Conservation (phyloP, 192 early-diverging fungal species). For the Gigaspora rosea region DNA sequence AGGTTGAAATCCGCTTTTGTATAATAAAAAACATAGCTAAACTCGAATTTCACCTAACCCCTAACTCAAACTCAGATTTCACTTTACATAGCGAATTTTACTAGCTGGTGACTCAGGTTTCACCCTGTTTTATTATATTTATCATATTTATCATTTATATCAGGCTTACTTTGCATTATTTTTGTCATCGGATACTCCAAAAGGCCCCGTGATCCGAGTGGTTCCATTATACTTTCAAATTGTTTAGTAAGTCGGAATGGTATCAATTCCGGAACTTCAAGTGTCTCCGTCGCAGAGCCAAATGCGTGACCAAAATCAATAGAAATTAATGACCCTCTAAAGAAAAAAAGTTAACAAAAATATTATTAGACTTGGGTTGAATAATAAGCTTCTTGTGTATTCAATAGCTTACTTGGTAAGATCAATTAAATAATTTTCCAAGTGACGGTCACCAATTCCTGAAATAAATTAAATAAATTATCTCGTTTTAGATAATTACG, state of each 20-base stretch:
- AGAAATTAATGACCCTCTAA: slow-evolving; percentile 64
- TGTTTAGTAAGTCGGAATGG: slow-evolving; percentile 78
- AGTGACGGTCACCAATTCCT: slow-evolving; percentile 80
- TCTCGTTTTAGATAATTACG: not conserved
- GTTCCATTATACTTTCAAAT: slow-evolving; percentile 62
- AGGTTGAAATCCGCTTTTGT: too few relatives aligned
- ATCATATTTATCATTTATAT: not conserved
- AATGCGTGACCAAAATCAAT: slow-evolving; percentile 89
- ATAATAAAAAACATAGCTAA: too few relatives aligned
- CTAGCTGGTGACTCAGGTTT: too few relatives aligned
- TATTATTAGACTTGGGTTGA: not conserved
- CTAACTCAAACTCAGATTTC: too few relatives aligned
- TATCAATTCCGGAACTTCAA: slow-evolving; percentile 75
- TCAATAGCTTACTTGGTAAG: not conserved
- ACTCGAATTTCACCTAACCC: too few relatives aligned
- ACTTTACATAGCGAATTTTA: too few relatives aligned
- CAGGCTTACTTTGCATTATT: slow-evolving; percentile 43
- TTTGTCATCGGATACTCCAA: slow-evolving; percentile 71
- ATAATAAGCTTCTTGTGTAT: not conserved
- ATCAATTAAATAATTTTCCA: slow-evolving; percentile 78
- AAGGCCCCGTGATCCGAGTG: slow-evolving; percentile 65
- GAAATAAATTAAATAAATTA: slow-evolving; percentile 54
- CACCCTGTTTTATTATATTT: too few relatives aligned
- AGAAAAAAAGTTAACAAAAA: slow-evolving; percentile 8
- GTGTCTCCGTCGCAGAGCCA: slow-evolving; percentile 75